Base-by-base conservation (phyloP, 768 basidiomycete genomes). In the Mrakia gelida region DNA sequence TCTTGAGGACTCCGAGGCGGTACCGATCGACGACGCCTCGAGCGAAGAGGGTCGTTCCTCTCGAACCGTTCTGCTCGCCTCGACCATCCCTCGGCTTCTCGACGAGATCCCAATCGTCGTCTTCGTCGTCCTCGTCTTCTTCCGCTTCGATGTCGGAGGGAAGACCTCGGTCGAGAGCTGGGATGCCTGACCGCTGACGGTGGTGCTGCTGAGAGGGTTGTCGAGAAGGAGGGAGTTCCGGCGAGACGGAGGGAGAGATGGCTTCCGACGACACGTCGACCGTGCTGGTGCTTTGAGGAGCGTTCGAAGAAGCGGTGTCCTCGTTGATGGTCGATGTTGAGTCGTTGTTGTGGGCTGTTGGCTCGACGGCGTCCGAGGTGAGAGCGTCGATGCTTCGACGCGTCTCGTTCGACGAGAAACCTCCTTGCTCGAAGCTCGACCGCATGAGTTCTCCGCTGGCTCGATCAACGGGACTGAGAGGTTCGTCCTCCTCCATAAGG, bases 21-120 rank as follows among this genome's bases (percentile, higher is more conserved):
- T 95, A 96, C 75, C 91, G 88, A 83, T 96, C 94, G 73, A 94
- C 92, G 70, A 95, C 92, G 8, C 94, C 94, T n/a, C 93, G 90
- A 62, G 94, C 91, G 82, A 94, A 95, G 56, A 95, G 87, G 82
- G 91, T 94, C 28, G 89, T 89, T 10, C 90, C 92, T 82, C 90
- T 90, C 63, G 90, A 86, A 26, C 93, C 92, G 79, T 94, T 94
- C 79, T 90, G 87, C 77, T 93, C 93, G 82, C 93, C 92, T n/a
- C 89, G 90, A 13, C 81, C 80, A 6, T 59, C 43, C 80, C 91
- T 91, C 8, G 86, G 92, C 56, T 88, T 89, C 81, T 94, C 92
- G 79, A 96, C 88, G 80, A 95, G 89, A 88, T 95, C 94, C 94
- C 94, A 96, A 76, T 94, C 94, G 61, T 93, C 92, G 32, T 82